Base-by-base conservation (phyloP, 2,329 filamentous ascomycete species). In the Mycocentrospora acerina region DNA sequence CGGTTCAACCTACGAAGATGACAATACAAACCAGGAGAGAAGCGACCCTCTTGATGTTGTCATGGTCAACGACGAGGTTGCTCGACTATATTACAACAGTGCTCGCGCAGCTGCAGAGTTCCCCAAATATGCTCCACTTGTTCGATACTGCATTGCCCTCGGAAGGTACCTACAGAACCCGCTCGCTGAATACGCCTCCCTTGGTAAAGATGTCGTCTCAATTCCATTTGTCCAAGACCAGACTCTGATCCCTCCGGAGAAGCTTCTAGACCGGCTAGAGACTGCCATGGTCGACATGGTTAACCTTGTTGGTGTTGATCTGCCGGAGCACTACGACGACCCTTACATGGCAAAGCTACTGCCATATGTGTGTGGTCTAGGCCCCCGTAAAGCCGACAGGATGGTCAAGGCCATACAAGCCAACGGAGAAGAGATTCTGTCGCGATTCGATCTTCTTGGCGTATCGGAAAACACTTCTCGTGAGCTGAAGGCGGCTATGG, bases 221-320 rank as follows among this genome's bases (percentile, higher is more conserved):
- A 79, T 98, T 44, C 80, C 83, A 14, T 96, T 96, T 68, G 90
- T 96, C 55, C 82, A 88, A 3, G 90, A 90, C 56, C 93, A 98
- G 65, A 86, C 90, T 45, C 79, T 96, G 19, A 77, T 98, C 11
- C 86, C 90, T 0, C 81, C 90, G 44, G 91, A 97, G 25, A 90
- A 95, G 71, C 77, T 98, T 26, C 73, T 85, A 46, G 90, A 88
- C 64, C 82, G 89, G 44, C 78, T 98, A 12, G 93, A 98, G 59
- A 94, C 88, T n/a, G 89, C 91, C 29, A 88, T 98, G 82, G 91
- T 98, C 9, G 93, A 98, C 64, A 95, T 95, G 79, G 93, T 98
- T 54, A 98, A 98, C 64, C 81, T 98, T 29, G 90, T 90, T 30
- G 93, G 93, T 60, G 88, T 98, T 25, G 88, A 97, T 57, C 86